Evolutionary conservation across 2,329 filamentous ascomycete genomes (phyloP).

Genomic region (Venturia nashicola): DNA sequence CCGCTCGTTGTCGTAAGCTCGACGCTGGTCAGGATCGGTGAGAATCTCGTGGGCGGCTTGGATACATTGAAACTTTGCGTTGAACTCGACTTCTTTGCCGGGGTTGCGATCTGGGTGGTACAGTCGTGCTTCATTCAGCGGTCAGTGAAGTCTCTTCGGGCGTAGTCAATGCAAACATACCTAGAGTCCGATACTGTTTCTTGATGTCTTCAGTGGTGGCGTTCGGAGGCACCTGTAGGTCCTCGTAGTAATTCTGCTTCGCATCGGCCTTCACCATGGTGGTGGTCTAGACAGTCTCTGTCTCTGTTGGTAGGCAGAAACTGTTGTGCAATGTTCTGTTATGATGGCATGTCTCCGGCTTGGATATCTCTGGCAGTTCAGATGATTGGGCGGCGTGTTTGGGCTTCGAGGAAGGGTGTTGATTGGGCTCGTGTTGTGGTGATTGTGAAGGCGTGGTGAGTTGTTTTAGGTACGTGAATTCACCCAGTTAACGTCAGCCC

Average conservation of each 20-base stretch:
- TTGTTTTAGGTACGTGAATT: too few species aligned
- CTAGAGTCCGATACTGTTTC: conserved; percentile 75
- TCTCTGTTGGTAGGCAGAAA: background rate
- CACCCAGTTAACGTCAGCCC: background rate
- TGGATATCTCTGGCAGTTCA: background rate
- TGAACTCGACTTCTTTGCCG: conserved; percentile 67
- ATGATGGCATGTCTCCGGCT: background rate
- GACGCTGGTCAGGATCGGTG: conserved; percentile 43
- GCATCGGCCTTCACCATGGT: conserved; percentile 56
- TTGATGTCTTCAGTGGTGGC: conserved; percentile 67
- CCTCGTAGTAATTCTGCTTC: conserved; percentile 70
- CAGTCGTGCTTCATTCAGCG: conserved; percentile 3
- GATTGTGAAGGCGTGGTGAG: too few species aligned
- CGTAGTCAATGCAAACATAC: conserved; percentile 31
- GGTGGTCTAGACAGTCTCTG: background rate
- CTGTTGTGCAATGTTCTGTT: background rate
- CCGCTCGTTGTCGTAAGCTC: conserved; percentile 51
- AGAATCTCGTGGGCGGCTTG: conserved; percentile 76
- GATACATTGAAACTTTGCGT: conserved; percentile 73
- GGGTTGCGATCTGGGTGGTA: conserved; percentile 86
- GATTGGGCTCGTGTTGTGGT: background rate
- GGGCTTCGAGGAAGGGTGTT: background rate
- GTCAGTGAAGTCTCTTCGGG: conserved; percentile 12
- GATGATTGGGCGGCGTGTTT: background rate
- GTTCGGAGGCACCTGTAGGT: conserved; percentile 58